Evolutionary conservation across 2,329 filamentous ascomycete genomes (phyloP).

Genomic region (Scedosporium minutisporum): DNA sequence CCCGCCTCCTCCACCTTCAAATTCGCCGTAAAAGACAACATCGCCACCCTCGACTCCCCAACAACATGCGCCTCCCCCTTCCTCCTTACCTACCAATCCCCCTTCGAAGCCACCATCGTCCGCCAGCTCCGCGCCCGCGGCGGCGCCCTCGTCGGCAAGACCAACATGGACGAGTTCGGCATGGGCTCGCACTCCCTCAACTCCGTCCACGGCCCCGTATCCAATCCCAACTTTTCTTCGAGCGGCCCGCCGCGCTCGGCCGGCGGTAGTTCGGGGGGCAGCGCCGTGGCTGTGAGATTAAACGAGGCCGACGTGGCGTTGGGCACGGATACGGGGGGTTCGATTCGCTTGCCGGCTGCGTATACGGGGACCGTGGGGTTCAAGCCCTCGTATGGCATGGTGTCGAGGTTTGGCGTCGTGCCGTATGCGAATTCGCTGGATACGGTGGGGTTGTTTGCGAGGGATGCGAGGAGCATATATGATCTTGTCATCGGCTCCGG

Average conservation of each 20-base stretch:
- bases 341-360: conserved; percentile 75
- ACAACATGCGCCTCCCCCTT: conserved; percentile 80
- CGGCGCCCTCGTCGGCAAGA: conserved; percentile 62
- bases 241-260: conserved; percentile 45
- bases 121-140: conserved; percentile 54
- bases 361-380: conserved; percentile 78
- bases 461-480: conserved; percentile 39
- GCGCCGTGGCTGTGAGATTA: conserved; percentile 70
- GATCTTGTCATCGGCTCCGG: conserved; percentile 40
- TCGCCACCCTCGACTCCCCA: conserved; percentile 51
- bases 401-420: conserved; percentile 79
- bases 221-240: conserved; percentile 30
- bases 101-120: conserved; percentile 77
- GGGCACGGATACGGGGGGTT: conserved; percentile 90
- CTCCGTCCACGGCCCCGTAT: conserved; percentile 59
- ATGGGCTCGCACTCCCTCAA: conserved; percentile 81
- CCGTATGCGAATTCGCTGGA: conserved; percentile 90
- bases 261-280: conserved; percentile 88
- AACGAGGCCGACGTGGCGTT: conserved; percentile 54
- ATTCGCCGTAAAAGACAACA: conserved; percentile 69
- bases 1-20: conserved; percentile 20
- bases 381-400: conserved; percentile 82
- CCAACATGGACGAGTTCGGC: conserved; percentile 91
- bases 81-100: conserved; percentile 60
- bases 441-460: conserved; percentile 70